Conservation (phyloP, 225 moss, liverwort and hornwort genomes). For the Anthoceros angustus region DNA sequence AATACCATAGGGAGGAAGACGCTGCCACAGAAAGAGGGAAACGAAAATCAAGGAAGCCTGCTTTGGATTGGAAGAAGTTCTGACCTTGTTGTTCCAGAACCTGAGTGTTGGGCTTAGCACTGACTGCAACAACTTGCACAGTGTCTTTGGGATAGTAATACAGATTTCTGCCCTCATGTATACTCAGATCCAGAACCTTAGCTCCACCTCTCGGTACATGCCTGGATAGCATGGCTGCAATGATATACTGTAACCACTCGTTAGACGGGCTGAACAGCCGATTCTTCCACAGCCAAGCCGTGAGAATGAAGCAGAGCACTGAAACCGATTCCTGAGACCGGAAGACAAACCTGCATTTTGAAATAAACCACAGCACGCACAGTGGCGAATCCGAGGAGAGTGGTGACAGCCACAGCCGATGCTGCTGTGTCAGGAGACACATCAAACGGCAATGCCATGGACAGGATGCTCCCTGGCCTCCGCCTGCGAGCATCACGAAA, state of each 20-base stretch:
- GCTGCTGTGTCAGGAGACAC: constrained; percentile 17
- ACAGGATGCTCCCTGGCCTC: constrained; percentile 9
- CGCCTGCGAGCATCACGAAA: constrained; percentile 25
- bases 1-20: not conserved
- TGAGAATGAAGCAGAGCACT: not conserved
- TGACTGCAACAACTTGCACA: constrained; percentile 74
- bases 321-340: not conserved
- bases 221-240: constrained; percentile 75
- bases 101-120: constrained; percentile 43
- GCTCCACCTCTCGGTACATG: constrained; percentile 90
- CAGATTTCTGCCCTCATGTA: constrained; percentile 84
- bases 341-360: constrained; percentile 35
- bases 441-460: constrained; percentile 21
- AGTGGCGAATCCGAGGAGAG: constrained; percentile 29
- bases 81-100: constrained; percentile 86
- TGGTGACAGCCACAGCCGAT: constrained; percentile 19
- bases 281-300: not conserved
- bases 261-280: not conserved
- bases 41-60: not conserved
- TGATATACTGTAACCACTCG: constrained; percentile 55
- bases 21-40: not conserved
- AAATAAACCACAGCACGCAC: constrained; percentile 42
- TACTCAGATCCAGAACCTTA: constrained; percentile 58
- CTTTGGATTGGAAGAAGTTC: not conserved
- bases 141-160: constrained; percentile 85